These are phyloP conservation scores for Wilcoxina mikolae DNA, from an alignment of 495 filamentous ascomycete genomes.

Conservation along the genomic window DNA sequence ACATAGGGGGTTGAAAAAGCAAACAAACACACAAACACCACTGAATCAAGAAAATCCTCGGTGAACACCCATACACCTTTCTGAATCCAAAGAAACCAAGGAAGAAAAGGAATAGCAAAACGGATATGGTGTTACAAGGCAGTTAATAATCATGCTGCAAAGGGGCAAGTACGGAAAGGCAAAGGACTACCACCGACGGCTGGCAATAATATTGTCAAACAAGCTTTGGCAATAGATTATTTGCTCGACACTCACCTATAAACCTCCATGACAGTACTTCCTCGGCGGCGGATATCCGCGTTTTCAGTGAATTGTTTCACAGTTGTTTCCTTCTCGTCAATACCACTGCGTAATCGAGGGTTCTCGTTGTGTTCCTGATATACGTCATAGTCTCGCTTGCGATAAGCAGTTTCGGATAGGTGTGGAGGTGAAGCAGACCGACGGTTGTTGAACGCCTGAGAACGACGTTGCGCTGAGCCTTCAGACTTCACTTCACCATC, in stretches of 20 bases:
- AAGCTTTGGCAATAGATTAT: neutral
- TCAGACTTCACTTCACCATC: neutral
- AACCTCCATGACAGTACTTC: neutral
- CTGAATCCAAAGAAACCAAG: neutral
- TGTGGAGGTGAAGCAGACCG: slow-evolving; percentile 5
- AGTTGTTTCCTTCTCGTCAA: neutral
- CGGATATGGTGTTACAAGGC: neutral
- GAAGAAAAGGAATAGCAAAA: neutral
- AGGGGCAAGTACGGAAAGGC: neutral
- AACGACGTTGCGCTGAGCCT: neutral
- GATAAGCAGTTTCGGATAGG: neutral
- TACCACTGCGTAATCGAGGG: neutral
- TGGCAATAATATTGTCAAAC: slow-evolving; percentile 2
- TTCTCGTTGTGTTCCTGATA: neutral
- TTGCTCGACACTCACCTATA: slow-evolving; percentile 7
- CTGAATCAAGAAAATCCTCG: neutral
- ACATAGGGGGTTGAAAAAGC: neutral
- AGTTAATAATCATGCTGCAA: neutral
- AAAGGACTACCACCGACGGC: slow-evolving; percentile 5
- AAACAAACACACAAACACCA: neutral
- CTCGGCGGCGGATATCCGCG: slow-evolving; percentile 3
- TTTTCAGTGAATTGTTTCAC: slow-evolving; percentile 1
- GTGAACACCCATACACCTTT: slow-evolving; percentile 1
- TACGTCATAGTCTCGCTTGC: neutral
- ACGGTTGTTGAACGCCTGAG: neutral